Evolutionary conservation across 257 asterid species (phyloP), one percentile per base, ranked within the genome.

Genomic region (Salvia splendens): DNA sequence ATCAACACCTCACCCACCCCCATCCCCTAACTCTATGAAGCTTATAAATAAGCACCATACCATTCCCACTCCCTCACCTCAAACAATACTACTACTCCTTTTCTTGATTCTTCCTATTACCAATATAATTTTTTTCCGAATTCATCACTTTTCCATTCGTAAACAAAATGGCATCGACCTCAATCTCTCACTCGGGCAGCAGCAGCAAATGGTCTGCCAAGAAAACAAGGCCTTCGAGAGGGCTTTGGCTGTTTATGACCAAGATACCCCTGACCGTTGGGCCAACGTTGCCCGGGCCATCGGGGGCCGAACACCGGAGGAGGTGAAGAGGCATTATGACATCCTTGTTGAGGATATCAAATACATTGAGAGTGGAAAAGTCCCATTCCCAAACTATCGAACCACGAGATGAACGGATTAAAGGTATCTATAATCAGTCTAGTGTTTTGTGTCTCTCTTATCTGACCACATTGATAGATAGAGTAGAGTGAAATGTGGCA

Each of bases 191-290:
- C 3, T 75, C 43, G 58, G 79, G 78, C 5, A 60, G 77, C 6
- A 35, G 75, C n/a, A 60, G 77, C 10, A 56, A 74, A 0, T 92
- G 98, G 98, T 83, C 92, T 0, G 81, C 81, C 60, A 74, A 24
- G 90, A 90, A 48, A 90, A 90, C 92, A 90, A 90, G 70, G 95
- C 90, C 57, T 90, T 90, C 33, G 97, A 90, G 73, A 77, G 58
- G 84, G 97, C 97, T 1, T 16, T 90, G 69, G 96, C 95, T 0
- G 79, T 83, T 35, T 88, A 71, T n/a, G 97, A 90, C 79, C 63
- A 76, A 38, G 92, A 86, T 75, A 83, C 90, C 1, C 90, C 97
- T 0, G 95, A 88, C 73, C 97, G 97, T 11, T 90, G 97, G 97
- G 72, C 55, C 56, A 90, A 90, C 9, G 89, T 90, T 8, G 97